phyloP scores from a whole-genome alignment of 2,329 filamentous ascomycete species.

The Didymellaceae sp. region DNA sequence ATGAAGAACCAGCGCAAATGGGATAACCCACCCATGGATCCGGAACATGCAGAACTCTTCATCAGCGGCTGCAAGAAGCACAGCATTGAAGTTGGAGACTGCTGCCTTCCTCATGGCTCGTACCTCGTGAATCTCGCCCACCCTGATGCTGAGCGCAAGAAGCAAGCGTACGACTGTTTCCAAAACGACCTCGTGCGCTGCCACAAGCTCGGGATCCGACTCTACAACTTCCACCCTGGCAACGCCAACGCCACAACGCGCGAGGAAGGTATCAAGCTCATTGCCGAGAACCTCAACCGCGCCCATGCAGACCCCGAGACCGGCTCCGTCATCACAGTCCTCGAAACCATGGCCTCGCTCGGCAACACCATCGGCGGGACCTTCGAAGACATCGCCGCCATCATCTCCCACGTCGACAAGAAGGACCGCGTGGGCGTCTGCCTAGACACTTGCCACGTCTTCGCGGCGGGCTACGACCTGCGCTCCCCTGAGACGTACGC shows the following conservation, averaged over 20 bases:
- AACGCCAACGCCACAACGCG: slow-evolving; percentile 72
- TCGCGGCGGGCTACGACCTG: slow-evolving; percentile 92
- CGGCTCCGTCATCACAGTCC: slow-evolving; percentile 75
- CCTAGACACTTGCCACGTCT: slow-evolving; percentile 95
- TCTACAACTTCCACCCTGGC: slow-evolving; percentile 99
- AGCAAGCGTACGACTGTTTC: slow-evolving; percentile 85
- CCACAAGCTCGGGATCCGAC: slow-evolving; percentile 79
- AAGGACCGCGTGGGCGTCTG: slow-evolving; percentile 90
- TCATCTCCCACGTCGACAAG: slow-evolving; percentile 80
- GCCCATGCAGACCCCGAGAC: slow-evolving; percentile 74
- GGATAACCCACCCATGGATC: slow-evolving; percentile 78
- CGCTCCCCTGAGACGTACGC: slow-evolving; percentile 76
- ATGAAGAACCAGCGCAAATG: slow-evolving; percentile 97
- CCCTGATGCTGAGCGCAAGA: slow-evolving; percentile 76
- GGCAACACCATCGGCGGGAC: slow-evolving; percentile 86
- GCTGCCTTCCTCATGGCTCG: slow-evolving; percentile 89
- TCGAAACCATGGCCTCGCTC: slow-evolving; percentile 92
- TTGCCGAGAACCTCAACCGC: slow-evolving; percentile 81
- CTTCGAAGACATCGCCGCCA: slow-evolving; percentile 85
- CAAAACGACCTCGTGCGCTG: slow-evolving; percentile 87
- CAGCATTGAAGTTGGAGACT: slow-evolving; percentile 72
- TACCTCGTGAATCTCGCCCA: slow-evolving; percentile 97
- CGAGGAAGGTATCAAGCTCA: slow-evolving; percentile 74
- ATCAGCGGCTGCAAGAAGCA: slow-evolving; percentile 70
- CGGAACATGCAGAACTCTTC: slow-evolving; percentile 73